Percentiles rank a stretch among this genome's conserved stretches.
Evolutionary conservation across 306 rosid genomes (phyloP).

Genomic region (Cicer arietinum): DNA sequence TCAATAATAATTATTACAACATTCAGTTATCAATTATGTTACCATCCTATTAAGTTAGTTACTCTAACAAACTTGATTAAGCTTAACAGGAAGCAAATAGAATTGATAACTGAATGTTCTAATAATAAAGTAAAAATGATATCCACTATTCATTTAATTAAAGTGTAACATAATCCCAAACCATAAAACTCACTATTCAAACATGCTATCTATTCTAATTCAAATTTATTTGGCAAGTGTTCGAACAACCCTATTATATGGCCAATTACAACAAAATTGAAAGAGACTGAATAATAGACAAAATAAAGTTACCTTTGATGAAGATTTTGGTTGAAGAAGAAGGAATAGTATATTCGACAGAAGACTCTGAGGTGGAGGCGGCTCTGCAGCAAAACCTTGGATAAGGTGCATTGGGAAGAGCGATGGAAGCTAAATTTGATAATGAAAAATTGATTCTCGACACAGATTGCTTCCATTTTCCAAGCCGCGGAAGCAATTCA

Average conservation of each 20-base stretch:
- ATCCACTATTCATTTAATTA: no score
- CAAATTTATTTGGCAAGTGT: no score
- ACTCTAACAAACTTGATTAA: no score
- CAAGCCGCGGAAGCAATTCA: neutral
- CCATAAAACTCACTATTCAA: no score
- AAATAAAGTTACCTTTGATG: slow-evolving; percentile 51
- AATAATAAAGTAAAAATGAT: neutral
- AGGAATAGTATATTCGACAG: neutral
- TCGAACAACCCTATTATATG: neutral
- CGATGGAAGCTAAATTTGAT: slow-evolving; percentile 30
- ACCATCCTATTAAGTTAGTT: no score
- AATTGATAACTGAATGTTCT: neutral
- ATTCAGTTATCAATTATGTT: no score
- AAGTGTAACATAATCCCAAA: no score
- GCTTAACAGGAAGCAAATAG: no score
- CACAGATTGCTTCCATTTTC: slow-evolving; percentile 15
- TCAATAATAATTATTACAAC: neutral
- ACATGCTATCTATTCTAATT: no score
- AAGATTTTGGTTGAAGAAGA: slow-evolving; percentile 44
- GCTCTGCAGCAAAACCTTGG: slow-evolving; percentile 30
- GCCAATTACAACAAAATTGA: neutral
- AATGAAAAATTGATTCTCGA: slow-evolving; percentile 11
- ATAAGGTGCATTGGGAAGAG: slow-evolving; percentile 11
- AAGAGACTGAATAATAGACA: neutral
- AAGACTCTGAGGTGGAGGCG: slow-evolving; percentile 23